These are phyloP conservation scores for Teratosphaeria epicoccoides DNA, from an alignment of 2,329 filamentous ascomycete species.

Conservation along the genomic window DNA sequence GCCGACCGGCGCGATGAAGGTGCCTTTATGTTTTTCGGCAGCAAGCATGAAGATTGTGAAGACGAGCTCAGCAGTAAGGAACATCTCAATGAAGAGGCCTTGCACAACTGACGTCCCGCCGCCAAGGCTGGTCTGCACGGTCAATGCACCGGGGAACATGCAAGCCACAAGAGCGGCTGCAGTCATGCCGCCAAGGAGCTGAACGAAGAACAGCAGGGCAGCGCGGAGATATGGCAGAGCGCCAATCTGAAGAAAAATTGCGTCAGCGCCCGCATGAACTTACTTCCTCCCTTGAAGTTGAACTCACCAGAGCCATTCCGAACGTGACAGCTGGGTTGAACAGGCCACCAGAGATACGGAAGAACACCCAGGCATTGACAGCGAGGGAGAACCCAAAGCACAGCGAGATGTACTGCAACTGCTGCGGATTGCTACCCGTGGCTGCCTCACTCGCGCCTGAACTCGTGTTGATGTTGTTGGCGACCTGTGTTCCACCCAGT, in stretches of 20 bases:
- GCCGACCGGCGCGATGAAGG: conserved; percentile 33
- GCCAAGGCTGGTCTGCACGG: conserved; percentile 26
- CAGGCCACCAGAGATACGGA: conserved; percentile 26
- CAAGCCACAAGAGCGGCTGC: conserved; percentile 25
- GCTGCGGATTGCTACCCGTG: conserved; percentile 25
- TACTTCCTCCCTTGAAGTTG: too few relatives aligned
- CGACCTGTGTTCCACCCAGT: conserved; percentile 35
- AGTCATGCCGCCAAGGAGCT: conserved; percentile 30
- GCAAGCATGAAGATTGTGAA: conserved; percentile 34
- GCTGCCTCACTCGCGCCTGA: conserved; percentile 14
- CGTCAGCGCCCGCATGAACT: background rate
- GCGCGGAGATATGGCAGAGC: conserved; percentile 27
- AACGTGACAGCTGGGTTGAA: conserved; percentile 28
- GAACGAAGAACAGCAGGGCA: conserved; percentile 25
- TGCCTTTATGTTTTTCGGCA: conserved; percentile 33
- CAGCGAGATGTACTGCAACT: conserved; percentile 30
- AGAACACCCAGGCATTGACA: conserved; percentile 33
- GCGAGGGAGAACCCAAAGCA: conserved; percentile 32
- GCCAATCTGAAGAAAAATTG: conserved; percentile 15
- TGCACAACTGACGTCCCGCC: conserved; percentile 27
- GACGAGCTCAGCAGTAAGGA: conserved; percentile 31
- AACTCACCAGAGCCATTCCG: conserved; percentile 18
- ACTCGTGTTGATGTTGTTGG: conserved; percentile 28
- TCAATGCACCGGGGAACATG: conserved; percentile 29
- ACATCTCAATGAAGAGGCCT: conserved; percentile 33